Conservation (phyloP, 306 rosid species). For the Cucurbita ficifolia region DNA sequence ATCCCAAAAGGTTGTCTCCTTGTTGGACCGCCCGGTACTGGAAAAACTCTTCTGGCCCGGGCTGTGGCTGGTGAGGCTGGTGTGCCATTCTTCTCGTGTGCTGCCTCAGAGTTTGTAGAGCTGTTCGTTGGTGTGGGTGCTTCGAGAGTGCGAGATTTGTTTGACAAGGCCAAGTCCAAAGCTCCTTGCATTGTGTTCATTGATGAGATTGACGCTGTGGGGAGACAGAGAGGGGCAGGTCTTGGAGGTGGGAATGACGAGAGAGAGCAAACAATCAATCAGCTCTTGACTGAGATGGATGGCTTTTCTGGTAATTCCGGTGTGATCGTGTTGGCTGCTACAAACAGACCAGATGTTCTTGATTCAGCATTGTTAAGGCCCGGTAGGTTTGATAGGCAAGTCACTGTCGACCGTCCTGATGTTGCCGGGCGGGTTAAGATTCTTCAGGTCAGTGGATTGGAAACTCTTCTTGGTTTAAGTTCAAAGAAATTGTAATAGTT, state of each 20-base stretch:
- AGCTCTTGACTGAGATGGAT: constrained; percentile 97
- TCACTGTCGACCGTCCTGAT: constrained; percentile 95
- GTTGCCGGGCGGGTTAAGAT: constrained; percentile 95
- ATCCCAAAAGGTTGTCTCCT: constrained; percentile 94
- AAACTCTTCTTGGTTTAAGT: background rate
- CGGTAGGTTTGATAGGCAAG: constrained; percentile 89
- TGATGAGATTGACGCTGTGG: constrained; percentile 94
- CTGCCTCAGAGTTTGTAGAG: constrained; percentile 92
- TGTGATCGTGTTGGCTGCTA: constrained; percentile 93
- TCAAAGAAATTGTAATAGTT: background rate
- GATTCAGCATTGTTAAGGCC: constrained; percentile 82
- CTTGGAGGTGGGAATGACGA: constrained; percentile 98
- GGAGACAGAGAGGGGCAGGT: constrained; percentile 99
- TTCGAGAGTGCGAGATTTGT: constrained; percentile 87
- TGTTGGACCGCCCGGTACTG: constrained; percentile 96
- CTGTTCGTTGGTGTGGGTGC: constrained; percentile 95
- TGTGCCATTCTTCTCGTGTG: constrained; percentile 89
- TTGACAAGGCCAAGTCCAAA: constrained; percentile 92
- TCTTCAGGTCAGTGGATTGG: constrained; percentile 52
- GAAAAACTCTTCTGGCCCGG: constrained; percentile 85
- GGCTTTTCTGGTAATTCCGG: constrained; percentile 96
- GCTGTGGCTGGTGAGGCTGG: constrained; percentile 96
- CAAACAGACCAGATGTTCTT: constrained; percentile 93
- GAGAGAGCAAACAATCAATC: constrained; percentile 97
- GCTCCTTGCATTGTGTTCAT: constrained; percentile 99